phyloP scores from a whole-genome alignment of 176 grass and related monocot species.

The Raddia guianensis region DNA sequence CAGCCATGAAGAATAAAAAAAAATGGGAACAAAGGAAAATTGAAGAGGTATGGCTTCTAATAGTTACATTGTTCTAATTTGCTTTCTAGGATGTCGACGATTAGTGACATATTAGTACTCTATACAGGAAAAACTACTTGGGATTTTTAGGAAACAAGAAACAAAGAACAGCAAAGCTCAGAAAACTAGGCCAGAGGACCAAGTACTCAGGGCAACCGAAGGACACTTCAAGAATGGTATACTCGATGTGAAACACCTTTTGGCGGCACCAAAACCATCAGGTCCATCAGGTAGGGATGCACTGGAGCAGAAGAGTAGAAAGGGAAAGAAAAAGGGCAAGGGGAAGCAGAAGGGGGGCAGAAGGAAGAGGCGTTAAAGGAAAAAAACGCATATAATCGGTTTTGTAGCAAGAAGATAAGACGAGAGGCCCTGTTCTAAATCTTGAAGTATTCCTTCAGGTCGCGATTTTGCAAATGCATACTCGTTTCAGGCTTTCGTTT shows the following conservation, averaged over 20 bases:
- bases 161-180: constrained; percentile 50
- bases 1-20: constrained; percentile 86
- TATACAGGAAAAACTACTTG: constrained; percentile 73
- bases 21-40: constrained; percentile 69
- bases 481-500: background rate
- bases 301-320: constrained; percentile 43
- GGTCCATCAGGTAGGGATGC: constrained; percentile 45
- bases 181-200: constrained; percentile 70
- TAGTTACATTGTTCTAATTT: background rate
- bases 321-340: constrained; percentile 59
- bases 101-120: constrained; percentile 22
- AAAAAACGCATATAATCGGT: background rate
- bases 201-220: constrained; percentile 68
- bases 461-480: background rate
- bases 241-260: constrained; percentile 83
- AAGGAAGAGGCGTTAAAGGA: constrained; percentile 56
- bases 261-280: constrained; percentile 53
- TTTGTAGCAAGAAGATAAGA: background rate
- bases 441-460: background rate
- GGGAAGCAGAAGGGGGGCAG: constrained; percentile 58
- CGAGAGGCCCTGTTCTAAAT: background rate
- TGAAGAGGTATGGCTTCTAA: constrained; percentile 65
- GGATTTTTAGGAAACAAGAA: constrained; percentile 59
- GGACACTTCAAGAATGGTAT: constrained; percentile 93
- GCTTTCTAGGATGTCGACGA: constrained; percentile 8